Percentiles rank a stretch among this genome's conserved stretches.
phyloP scores from a whole-genome alignment of 225 moss, liverwort and hornwort species.

The Physcomitrellopsis africana region DNA sequence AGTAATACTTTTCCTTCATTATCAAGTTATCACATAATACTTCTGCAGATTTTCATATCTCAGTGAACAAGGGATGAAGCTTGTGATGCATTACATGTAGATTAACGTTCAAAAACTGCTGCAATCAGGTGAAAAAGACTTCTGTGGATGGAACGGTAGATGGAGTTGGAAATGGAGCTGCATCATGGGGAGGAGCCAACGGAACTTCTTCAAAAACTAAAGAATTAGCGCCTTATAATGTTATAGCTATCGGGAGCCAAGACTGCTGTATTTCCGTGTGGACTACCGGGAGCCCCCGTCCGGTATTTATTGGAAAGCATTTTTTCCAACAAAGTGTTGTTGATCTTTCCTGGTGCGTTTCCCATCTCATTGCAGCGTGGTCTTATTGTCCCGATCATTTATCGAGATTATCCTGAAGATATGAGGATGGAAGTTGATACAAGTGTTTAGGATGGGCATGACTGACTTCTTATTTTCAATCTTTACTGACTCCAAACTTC shows the following conservation, averaged over 20 bases:
- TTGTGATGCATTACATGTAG: slow-evolving; percentile 8
- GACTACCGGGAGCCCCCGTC: slow-evolving; percentile 95
- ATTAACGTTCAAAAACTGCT: slow-evolving; percentile 13
- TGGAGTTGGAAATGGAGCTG: slow-evolving; percentile 47
- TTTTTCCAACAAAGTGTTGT: slow-evolving; percentile 97
- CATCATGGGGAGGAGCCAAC: slow-evolving; percentile 43
- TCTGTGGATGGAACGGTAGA: slow-evolving; percentile 28
- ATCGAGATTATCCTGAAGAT: background rate
- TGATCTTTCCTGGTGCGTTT: slow-evolving; percentile 83
- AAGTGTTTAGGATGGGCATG: background rate
- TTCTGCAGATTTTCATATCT: background rate
- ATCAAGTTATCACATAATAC: background rate
- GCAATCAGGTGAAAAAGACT: slow-evolving; percentile 38
- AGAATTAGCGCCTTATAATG: slow-evolving; percentile 81
- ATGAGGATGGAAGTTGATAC: slow-evolving; percentile 7
- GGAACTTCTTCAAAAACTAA: slow-evolving; percentile 54
- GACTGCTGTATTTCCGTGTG: slow-evolving; percentile 97
- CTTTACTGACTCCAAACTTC: background rate
- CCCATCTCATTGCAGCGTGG: slow-evolving; percentile 10
- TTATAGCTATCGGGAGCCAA: slow-evolving; percentile 97
- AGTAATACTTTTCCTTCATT: background rate
- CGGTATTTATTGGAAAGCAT: slow-evolving; percentile 97
- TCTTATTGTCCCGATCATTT: background rate
- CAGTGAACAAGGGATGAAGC: background rate
- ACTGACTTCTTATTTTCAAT: slow-evolving; percentile 3